These are phyloP conservation scores for Aspergillus ibericus DNA, from an alignment of 2,329 filamentous ascomycete genomes.

Conservation along the genomic window DNA sequence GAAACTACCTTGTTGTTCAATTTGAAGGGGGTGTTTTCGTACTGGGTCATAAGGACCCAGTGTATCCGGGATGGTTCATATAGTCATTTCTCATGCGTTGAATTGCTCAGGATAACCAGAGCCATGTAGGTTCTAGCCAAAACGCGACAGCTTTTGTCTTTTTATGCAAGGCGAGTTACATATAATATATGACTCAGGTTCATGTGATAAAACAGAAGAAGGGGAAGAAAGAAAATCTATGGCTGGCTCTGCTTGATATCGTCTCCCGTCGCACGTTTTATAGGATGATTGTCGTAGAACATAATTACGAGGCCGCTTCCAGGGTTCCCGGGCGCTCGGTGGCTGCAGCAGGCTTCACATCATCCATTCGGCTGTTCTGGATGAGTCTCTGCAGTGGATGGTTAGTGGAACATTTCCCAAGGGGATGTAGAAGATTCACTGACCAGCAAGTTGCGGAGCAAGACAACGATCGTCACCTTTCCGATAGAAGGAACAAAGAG, in stretches of 20 bases:
- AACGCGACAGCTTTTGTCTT: not conserved
- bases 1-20: not conserved
- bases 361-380: conserved; percentile 43
- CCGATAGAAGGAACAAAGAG: conserved; percentile 97
- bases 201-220: conserved; percentile 1
- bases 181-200: not conserved
- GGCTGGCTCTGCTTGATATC: conserved; percentile 12
- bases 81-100: not conserved
- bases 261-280: conserved; percentile 8
- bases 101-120: not conserved
- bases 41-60: not conserved
- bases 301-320: conserved; percentile 31
- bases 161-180: not conserved
- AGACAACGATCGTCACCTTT: conserved; percentile 92
- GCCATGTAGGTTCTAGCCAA: not conserved
- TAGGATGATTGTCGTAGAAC: not conserved
- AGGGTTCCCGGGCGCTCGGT: conserved; percentile 44
- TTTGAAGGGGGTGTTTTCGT: not conserved
- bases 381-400: conserved; percentile 37
- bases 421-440: conserved; percentile 37
- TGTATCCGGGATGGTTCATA: not conserved
- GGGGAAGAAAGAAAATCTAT: conserved; percentile 14
- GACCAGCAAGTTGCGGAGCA: conserved; percentile 86
- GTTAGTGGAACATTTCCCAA: conserved; percentile 17
- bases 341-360: conserved; percentile 42